Conservation (phyloP, 768 basidiomycete species). For the Inosperma sp. region DNA sequence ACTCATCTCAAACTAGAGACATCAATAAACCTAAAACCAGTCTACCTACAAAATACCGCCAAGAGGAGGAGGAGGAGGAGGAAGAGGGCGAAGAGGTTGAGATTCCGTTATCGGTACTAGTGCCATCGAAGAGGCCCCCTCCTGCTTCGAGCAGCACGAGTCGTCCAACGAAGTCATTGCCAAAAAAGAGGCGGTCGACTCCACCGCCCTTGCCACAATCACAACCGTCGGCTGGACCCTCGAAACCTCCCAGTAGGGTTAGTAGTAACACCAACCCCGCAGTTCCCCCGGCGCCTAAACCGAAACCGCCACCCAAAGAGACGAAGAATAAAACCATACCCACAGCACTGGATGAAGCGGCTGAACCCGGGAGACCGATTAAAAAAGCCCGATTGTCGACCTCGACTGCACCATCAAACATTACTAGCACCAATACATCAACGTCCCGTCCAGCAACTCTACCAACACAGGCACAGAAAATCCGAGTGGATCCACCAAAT, state of each 20-base stretch:
- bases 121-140: conserved; percentile 24
- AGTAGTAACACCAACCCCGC: no score
- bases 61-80: conserved; percentile 22
- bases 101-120: conserved; percentile 23
- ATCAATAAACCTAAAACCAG: neutral
- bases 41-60: neutral
- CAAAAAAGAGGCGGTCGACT: conserved; percentile 18
- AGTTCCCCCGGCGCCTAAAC: conserved; percentile 14
- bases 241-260: no score
- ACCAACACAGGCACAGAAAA: neutral
- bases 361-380: conserved; percentile 5
- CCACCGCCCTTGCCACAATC: conserved; percentile 34
- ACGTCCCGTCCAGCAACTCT: no score
- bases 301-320: conserved; percentile 11
- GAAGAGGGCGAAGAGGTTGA: conserved; percentile 30
- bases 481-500: conserved; percentile 19
- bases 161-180: conserved; percentile 26
- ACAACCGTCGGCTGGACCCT: conserved; percentile 19
- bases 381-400: conserved; percentile 9
- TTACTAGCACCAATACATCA: no score
- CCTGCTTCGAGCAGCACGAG: conserved; percentile 20
- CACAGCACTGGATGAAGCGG: conserved; percentile 13
- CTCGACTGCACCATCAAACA: neutral
- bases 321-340: conserved; percentile 10
- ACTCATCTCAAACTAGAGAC: no score